phyloP scores from a whole-genome alignment of 2,329 filamentous ascomycete species.

The Fusarium redolens region DNA sequence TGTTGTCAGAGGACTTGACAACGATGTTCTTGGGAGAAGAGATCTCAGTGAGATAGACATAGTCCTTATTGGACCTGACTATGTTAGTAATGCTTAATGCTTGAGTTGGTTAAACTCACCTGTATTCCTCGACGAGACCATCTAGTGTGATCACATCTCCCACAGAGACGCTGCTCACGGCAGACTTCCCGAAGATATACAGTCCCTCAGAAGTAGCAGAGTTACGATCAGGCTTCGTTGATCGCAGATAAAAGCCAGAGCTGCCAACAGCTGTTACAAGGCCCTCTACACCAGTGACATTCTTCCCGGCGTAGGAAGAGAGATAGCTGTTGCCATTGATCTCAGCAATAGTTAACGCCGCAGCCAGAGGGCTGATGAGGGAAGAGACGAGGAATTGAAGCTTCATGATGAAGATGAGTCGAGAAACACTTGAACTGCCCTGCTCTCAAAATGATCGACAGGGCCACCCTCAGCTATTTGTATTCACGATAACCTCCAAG shows the following conservation, averaged over 20 bases:
- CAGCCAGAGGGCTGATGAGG: slow-evolving; percentile 37
- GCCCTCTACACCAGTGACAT: slow-evolving; percentile 69
- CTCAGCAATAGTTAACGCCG: slow-evolving; percentile 64
- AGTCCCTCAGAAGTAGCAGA: slow-evolving; percentile 71
- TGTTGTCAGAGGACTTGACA: slow-evolving; percentile 64
- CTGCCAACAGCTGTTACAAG: slow-evolving; percentile 72
- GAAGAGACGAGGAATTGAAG: slow-evolving; percentile 45
- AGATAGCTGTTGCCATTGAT: slow-evolving; percentile 76
- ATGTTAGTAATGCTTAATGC: background rate
- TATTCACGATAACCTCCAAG: slow-evolving; percentile 14
- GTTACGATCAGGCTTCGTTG: slow-evolving; percentile 66
- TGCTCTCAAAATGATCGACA: slow-evolving; percentile 3
- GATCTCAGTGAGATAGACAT: slow-evolving; percentile 74
- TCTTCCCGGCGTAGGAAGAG: slow-evolving; percentile 68
- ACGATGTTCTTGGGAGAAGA: slow-evolving; percentile 64
- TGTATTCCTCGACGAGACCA: slow-evolving; percentile 68
- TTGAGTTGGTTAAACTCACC: slow-evolving; percentile 50
- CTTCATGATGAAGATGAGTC: slow-evolving; percentile 44
- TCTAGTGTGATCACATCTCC: slow-evolving; percentile 72
- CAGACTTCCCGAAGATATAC: slow-evolving; percentile 69
- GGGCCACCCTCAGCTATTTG: slow-evolving; percentile 31
- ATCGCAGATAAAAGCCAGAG: slow-evolving; percentile 73
- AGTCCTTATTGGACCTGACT: slow-evolving; percentile 62
- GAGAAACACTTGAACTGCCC: slow-evolving; percentile 5
- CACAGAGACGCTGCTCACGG: slow-evolving; percentile 64